phyloP scores from a whole-genome alignment of 148 eudicot species.

The Agrostemma githago region DNA sequence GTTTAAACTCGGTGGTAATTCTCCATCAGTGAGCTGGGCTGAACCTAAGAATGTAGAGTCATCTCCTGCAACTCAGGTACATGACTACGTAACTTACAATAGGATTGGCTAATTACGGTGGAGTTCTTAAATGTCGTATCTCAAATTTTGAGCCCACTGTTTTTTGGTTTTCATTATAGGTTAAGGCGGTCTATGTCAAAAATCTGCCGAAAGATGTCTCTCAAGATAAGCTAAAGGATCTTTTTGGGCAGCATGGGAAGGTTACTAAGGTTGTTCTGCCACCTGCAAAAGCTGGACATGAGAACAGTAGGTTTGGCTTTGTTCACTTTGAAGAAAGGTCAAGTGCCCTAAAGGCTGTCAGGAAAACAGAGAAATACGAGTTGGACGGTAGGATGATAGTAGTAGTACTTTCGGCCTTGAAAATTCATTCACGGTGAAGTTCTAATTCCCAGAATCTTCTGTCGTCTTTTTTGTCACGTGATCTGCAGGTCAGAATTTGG shows the following conservation, averaged over 20 bases:
- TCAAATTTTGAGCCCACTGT: neutral
- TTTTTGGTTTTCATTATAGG: slow-evolving; percentile 37
- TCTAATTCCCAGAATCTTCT: neutral
- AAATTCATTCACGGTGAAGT: neutral
- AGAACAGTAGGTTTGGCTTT: slow-evolving; percentile 90
- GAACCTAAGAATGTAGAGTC: slow-evolving; percentile 78
- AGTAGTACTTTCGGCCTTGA: neutral
- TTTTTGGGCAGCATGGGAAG: slow-evolving; percentile 82
- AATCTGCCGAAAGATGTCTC: slow-evolving; percentile 77
- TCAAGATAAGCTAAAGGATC: slow-evolving; percentile 57
- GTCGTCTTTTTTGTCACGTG: neutral
- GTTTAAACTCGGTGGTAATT: slow-evolving; percentile 79
- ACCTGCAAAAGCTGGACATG: slow-evolving; percentile 90
- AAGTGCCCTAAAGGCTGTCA: slow-evolving; percentile 69
- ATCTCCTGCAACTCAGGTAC: slow-evolving; percentile 72
- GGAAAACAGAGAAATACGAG: slow-evolving; percentile 80
- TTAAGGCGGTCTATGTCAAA: slow-evolving; percentile 86
- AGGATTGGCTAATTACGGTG: neutral
- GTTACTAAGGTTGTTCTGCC: slow-evolving; percentile 80
- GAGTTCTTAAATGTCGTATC: neutral
- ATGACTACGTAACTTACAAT: neutral
- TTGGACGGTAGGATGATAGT: slow-evolving; percentile 53
- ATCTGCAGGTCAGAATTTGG: slow-evolving; percentile 63
- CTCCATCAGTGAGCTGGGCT: slow-evolving; percentile 98
- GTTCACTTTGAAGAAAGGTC: slow-evolving; percentile 85